These are phyloP conservation scores for Triglochin maritima DNA, from an alignment of 106 monocot species.

Conservation along the genomic window DNA sequence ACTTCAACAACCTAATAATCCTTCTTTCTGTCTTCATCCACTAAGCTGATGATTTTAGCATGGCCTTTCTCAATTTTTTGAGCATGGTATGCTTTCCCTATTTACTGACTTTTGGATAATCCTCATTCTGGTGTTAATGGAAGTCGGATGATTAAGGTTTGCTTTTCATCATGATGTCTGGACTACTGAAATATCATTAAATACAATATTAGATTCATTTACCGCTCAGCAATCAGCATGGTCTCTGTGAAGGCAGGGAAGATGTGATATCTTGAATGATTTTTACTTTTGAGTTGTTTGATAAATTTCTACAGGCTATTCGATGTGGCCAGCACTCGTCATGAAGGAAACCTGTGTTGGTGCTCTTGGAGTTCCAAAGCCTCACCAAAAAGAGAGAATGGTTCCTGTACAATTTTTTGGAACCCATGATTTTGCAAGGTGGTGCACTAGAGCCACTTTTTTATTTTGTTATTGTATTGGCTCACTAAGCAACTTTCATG, in stretches of 20 bases:
- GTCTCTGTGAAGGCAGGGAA: too few relatives aligned
- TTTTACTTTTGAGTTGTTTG: background rate
- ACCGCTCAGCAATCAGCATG: too few relatives aligned
- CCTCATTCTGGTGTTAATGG: background rate
- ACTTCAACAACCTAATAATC: too few relatives aligned
- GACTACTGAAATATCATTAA: too few relatives aligned
- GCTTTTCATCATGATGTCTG: background rate
- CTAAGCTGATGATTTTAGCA: too few relatives aligned
- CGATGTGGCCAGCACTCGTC: slow-evolving; percentile 94
- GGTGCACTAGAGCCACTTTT: background rate
- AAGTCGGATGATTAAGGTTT: background rate
- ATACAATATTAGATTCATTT: too few relatives aligned
- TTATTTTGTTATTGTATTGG: background rate
- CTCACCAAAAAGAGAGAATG: slow-evolving; percentile 32
- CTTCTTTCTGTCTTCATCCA: too few relatives aligned
- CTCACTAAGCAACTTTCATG: background rate
- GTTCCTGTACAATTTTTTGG: slow-evolving; percentile 95
- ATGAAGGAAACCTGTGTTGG: slow-evolving; percentile 55
- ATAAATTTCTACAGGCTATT: slow-evolving; percentile 61
- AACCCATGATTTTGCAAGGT: slow-evolving; percentile 99
- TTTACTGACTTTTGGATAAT: background rate
- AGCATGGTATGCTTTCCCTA: too few relatives aligned
- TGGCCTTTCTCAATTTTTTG: too few relatives aligned
- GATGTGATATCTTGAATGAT: too few relatives aligned
- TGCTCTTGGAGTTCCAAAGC: slow-evolving; percentile 34